A percentile compares a stretch with the other conserved stretches of the same genome.
Evolutionary conservation across 495 filamentous ascomycete genomes (phyloP).

Genomic region (Lepidopterella palustris): DNA sequence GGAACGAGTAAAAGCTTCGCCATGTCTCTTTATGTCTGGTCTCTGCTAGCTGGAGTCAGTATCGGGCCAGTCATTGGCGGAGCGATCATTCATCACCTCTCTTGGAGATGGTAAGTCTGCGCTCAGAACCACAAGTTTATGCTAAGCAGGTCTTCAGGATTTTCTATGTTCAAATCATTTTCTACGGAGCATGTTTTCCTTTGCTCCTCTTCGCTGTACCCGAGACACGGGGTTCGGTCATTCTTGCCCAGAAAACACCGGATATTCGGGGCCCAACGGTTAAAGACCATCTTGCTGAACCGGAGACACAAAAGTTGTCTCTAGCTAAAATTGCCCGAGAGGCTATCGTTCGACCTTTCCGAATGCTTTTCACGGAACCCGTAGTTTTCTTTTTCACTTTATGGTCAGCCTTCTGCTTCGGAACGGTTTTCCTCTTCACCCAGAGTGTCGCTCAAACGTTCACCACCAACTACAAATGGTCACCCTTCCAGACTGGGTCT

Average conservation of each 20-base stretch:
- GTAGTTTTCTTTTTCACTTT: slow-evolving; percentile 48
- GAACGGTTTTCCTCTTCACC: slow-evolving; percentile 45
- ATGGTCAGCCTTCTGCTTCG: slow-evolving; percentile 48
- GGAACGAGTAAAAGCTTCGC: slow-evolving; percentile 41
- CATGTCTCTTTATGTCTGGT: slow-evolving; percentile 42
- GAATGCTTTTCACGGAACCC: slow-evolving; percentile 47
- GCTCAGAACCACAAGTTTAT: not conserved
- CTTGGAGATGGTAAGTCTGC: slow-evolving; percentile 18
- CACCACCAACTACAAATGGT: slow-evolving; percentile 29
- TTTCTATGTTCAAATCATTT: slow-evolving; percentile 45
- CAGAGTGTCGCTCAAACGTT: slow-evolving; percentile 34
- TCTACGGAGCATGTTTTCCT: slow-evolving; percentile 39
- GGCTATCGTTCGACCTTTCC: slow-evolving; percentile 37
- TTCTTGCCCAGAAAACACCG: slow-evolving; percentile 27
- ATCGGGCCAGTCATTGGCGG: slow-evolving; percentile 46
- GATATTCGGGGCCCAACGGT: slow-evolving; percentile 21
- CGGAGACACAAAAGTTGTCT: slow-evolving; percentile 35
- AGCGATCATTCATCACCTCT: slow-evolving; percentile 36
- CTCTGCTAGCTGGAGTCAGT: slow-evolving; percentile 40
- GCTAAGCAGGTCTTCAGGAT: slow-evolving; percentile 32
- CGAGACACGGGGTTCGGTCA: slow-evolving; percentile 42
- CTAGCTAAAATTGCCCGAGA: slow-evolving; percentile 25
- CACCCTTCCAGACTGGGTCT: slow-evolving; percentile 28
- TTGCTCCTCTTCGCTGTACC: slow-evolving; percentile 38
- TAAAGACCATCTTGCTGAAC: slow-evolving; percentile 34